Evolutionary conservation across 805 yeast genomes (phyloP), one percentile per base, ranked within the genome.

Genomic region (Saccharomycopsis sp.): DNA sequence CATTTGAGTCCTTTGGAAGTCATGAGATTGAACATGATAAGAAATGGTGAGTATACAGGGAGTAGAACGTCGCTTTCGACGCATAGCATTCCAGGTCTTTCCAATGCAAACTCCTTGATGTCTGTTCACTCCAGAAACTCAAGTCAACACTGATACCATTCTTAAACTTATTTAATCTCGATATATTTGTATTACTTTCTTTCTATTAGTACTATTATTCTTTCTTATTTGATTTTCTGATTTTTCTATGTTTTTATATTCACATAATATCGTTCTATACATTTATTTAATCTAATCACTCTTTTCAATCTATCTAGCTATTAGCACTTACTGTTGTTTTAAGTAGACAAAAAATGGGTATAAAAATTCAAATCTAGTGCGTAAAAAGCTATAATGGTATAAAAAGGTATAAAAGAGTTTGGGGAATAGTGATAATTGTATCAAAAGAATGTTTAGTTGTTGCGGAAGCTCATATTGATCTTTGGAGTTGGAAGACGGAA

Each of bases 81-180:
- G 3, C 81, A 77, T 58, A 78, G 76, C 25, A 66, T 78, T 47
- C 81, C 81, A 0, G 83, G 83, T 8, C 70, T 78, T 55, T 74
- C 79, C 1, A 78, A 76, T 58, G 82, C 82, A 5, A 80, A 77
- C 64, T 74, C 78, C 2, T 70, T 78, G 54, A 66, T 78, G 55
- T 51, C 56, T 14, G 56, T 59, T 9, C 64, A 62, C 19, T 55
- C 61, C 2, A 62, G 62, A 59, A 52, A 52, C 15, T 29, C 56
- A 15, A 29, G 20, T 29, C 19, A n/a, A 17, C 3, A 35, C n/a
- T 44, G 20, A 44, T 44, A 12, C 20, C 50, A n/a, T n/a, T n/a
- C n/a, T n/a, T n/a, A n/a, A n/a, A n/a, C n/a, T n/a, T n/a, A n/a
- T 38, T 23, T 20, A 38, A 35, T 8, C 41, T 25, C 23, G 2